phyloP scores from a whole-genome alignment of 306 rosid species.

The Hippophae tibetana region DNA sequence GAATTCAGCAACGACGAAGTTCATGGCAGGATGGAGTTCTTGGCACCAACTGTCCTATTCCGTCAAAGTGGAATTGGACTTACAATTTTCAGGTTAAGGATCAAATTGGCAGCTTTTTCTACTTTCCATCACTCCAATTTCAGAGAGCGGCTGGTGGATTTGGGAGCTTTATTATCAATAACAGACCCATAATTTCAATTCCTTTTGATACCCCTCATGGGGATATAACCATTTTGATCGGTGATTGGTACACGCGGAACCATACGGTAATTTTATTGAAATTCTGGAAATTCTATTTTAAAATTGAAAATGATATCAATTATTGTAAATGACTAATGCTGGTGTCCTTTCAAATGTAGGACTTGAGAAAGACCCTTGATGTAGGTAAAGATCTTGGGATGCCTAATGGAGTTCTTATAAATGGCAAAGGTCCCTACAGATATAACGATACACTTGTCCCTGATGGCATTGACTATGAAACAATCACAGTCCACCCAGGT shows the following conservation, averaged over 20 bases:
- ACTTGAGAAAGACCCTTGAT: slow-evolving; percentile 68
- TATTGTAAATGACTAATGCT: slow-evolving; percentile 13
- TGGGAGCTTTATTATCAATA: slow-evolving; percentile 70
- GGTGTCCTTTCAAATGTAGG: slow-evolving; percentile 42
- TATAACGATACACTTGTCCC: slow-evolving; percentile 78
- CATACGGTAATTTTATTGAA: slow-evolving; percentile 62
- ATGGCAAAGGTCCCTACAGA: slow-evolving; percentile 91
- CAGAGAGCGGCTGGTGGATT: slow-evolving; percentile 97
- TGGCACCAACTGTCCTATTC: slow-evolving; percentile 94
- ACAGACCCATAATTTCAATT: slow-evolving; percentile 52
- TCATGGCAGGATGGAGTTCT: slow-evolving; percentile 94
- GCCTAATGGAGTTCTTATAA: slow-evolving; percentile 93
- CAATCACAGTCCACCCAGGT: slow-evolving; percentile 79
- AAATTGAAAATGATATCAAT: slow-evolving; percentile 1
- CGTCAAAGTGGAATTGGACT: slow-evolving; percentile 99
- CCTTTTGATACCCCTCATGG: slow-evolving; percentile 79
- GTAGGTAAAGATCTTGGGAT: slow-evolving; percentile 88
- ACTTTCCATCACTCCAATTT: slow-evolving; percentile 77
- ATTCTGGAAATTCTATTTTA: slow-evolving; percentile 5
- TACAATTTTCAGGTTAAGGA: slow-evolving; percentile 91
- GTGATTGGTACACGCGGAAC: slow-evolving; percentile 84
- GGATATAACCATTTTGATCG: slow-evolving; percentile 60
- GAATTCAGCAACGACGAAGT: slow-evolving; percentile 77
- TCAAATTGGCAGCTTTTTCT: slow-evolving; percentile 91
- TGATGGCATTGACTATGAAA: slow-evolving; percentile 67